These are phyloP conservation scores for Chalaropsis thielavioides DNA, from an alignment of 2,329 filamentous ascomycete genomes.

Conservation along the genomic window DNA sequence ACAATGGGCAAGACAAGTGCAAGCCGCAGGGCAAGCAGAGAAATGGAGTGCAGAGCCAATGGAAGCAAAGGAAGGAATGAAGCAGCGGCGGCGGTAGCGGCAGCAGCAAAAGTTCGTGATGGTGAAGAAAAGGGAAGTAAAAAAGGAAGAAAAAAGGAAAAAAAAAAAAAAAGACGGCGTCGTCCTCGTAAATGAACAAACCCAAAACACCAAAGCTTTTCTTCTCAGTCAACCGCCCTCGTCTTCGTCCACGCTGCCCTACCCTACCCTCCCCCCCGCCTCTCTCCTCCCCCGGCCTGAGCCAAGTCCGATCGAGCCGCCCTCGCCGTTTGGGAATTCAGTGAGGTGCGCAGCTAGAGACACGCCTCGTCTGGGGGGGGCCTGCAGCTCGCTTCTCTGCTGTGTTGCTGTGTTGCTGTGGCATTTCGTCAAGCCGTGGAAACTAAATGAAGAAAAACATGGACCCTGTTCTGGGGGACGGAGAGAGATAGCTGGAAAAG, in stretches of 20 bases:
- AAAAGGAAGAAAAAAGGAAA: background rate
- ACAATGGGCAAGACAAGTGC: background rate
- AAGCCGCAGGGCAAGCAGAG: background rate
- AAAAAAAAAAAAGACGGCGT: background rate
- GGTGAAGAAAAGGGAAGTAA: background rate
- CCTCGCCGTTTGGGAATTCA: background rate
- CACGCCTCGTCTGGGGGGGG: too few relatives aligned
- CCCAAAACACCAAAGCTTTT: background rate
- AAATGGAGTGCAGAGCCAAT: background rate
- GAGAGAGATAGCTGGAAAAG: background rate
- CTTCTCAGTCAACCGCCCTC: background rate
- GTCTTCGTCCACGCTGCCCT: background rate
- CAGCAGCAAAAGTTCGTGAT: background rate
- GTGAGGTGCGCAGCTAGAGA: background rate
- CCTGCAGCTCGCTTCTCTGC: too few relatives aligned
- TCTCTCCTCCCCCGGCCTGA: background rate
- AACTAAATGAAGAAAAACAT: background rate
- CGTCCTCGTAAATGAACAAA: background rate
- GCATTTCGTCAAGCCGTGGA: background rate
- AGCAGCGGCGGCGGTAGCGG: background rate
- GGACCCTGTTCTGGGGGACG: background rate
- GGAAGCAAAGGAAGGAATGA: background rate
- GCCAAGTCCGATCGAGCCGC: constrained; percentile 2
- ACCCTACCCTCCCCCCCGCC: background rate
- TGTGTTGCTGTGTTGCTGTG: background rate